Conservation (phyloP, 768 basidiomycete genomes). For the Pholiota molesta region DNA sequence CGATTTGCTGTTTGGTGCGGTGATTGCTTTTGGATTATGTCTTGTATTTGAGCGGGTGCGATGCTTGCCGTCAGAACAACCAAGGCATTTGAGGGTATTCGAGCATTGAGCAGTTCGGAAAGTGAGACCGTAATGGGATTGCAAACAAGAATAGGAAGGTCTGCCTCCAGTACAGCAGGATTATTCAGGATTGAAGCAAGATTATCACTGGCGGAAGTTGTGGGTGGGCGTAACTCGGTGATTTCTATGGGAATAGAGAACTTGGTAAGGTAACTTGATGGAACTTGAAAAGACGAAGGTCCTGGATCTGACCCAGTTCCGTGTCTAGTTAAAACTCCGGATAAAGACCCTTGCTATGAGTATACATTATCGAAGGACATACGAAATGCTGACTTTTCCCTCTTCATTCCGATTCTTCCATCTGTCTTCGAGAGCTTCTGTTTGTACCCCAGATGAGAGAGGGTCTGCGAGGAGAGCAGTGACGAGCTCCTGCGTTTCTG, state of each 20-base stretch:
- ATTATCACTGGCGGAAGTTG: constrained; percentile 17
- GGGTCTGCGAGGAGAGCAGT: constrained; percentile 75
- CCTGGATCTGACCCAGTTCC: constrained; percentile 13
- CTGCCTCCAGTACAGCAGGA: constrained; percentile 46
- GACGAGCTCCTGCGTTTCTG: constrained; percentile 60
- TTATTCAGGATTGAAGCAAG: constrained; percentile 14
- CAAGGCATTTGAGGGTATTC: constrained; percentile 45
- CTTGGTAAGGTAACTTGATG: constrained; percentile 59
- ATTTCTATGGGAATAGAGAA: constrained; percentile 55
- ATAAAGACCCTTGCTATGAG: neutral
- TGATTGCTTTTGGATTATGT: constrained; percentile 18
- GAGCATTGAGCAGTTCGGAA: constrained; percentile 34
- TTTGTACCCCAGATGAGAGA: constrained; percentile 56
- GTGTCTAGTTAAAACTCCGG: constrained; percentile 32
- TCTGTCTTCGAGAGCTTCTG: constrained; percentile 46
- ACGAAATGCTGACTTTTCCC: constrained; percentile 41
- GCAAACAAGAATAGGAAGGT: constrained; percentile 65
- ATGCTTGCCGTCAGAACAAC: constrained; percentile 36
- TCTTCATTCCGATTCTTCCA: constrained; percentile 40
- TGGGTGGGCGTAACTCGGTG: constrained; percentile 37
- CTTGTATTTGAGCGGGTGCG: constrained; percentile 15
- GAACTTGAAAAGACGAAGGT: constrained; percentile 30
- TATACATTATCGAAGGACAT: constrained; percentile 32
- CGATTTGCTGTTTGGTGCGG: neutral
- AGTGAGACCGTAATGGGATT: constrained; percentile 62